Percentiles rank a stretch among this genome's conserved stretches.
Conservation (phyloP, 1,139 yeast genomes). For the Trichomonascaceae sp. region DNA sequence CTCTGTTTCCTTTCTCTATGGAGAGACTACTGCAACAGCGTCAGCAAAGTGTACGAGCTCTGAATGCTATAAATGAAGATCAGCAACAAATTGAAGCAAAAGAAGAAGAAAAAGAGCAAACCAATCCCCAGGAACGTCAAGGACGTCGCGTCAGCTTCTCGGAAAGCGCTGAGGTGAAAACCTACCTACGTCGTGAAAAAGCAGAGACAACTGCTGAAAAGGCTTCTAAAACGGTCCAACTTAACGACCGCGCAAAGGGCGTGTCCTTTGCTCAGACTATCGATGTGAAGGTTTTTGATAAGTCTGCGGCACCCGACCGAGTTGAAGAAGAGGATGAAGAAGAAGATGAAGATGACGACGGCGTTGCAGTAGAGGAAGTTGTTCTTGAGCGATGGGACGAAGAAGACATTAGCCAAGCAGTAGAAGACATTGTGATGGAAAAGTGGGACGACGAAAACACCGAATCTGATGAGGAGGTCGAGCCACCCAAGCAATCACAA, state of each 20-base stretch:
- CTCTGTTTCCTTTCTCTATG: constrained; percentile 20
- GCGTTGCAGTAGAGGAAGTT: no score
- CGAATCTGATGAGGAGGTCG: no score
- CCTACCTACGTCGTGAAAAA: neutral
- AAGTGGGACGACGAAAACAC: no score
- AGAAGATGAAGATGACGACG: constrained; percentile 12
- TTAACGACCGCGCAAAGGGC: constrained; percentile 10
- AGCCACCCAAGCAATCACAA: no score
- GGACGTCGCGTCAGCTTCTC: no score
- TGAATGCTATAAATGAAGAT: constrained; percentile 1
- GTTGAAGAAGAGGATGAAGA: constrained; percentile 4
- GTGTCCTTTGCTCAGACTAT: constrained; percentile 23
- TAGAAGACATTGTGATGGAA: no score
- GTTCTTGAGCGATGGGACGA: no score
- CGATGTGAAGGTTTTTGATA: constrained; percentile 23
- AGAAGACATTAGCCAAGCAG: no score
- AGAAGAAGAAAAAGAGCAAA: constrained; percentile 4
- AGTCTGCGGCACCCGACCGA: constrained; percentile 5
- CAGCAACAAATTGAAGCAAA: constrained; percentile 2
- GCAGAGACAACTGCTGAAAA: neutral
- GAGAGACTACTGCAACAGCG: no score
- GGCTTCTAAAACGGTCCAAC: constrained; percentile 1
- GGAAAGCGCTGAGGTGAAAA: constrained; percentile 1
- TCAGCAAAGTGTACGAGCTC: no score
- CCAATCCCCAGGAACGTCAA: no score